A percentile compares a stretch with the other conserved stretches of the same genome.
Evolutionary conservation across 2,329 filamentous ascomycete genomes (phyloP).

Genomic region (Colletotrichum sp.): DNA sequence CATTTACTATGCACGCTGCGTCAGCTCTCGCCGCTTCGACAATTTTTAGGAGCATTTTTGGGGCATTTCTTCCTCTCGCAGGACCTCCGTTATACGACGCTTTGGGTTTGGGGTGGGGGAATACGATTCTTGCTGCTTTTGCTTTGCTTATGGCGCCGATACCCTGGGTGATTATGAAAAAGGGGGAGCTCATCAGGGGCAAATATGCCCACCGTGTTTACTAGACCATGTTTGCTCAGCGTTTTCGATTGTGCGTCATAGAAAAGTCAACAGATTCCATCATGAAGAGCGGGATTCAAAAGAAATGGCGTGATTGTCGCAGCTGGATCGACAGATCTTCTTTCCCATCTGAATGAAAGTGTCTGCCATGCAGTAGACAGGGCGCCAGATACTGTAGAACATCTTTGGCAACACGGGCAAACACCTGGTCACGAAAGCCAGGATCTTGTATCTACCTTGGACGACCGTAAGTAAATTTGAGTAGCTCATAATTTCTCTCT

Average conservation of each 20-base stretch:
- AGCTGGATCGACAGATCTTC: not conserved
- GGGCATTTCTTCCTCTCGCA: conserved; percentile 56
- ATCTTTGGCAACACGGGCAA: not conserved
- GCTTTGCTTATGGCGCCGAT: conserved; percentile 49
- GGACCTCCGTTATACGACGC: conserved; percentile 53
- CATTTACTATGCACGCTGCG: conserved; percentile 63
- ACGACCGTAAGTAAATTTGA: not conserved
- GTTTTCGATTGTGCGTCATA: not conserved
- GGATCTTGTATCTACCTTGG: not conserved
- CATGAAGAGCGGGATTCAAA: not conserved
- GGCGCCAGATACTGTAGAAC: not conserved
- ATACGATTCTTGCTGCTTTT: conserved; percentile 38
- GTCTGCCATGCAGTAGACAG: not conserved
- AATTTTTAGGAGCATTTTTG: conserved; percentile 55
- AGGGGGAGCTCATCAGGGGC: conserved; percentile 39
- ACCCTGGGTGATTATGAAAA: conserved; percentile 48
- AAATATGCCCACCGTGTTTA: not conserved
- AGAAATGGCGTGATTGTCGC: not conserved
- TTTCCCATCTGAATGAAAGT: not conserved
- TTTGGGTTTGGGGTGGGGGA: conserved; percentile 61
- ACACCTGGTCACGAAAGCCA: not conserved
- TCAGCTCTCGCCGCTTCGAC: conserved; percentile 70
- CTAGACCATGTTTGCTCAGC: not conserved
- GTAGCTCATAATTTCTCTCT: not conserved
- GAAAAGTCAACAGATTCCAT: not conserved